A percentile compares a stretch with the other conserved stretches of the same genome.
Conservation (phyloP, 768 basidiomycete species). For the Hirschioporus abietinus region DNA sequence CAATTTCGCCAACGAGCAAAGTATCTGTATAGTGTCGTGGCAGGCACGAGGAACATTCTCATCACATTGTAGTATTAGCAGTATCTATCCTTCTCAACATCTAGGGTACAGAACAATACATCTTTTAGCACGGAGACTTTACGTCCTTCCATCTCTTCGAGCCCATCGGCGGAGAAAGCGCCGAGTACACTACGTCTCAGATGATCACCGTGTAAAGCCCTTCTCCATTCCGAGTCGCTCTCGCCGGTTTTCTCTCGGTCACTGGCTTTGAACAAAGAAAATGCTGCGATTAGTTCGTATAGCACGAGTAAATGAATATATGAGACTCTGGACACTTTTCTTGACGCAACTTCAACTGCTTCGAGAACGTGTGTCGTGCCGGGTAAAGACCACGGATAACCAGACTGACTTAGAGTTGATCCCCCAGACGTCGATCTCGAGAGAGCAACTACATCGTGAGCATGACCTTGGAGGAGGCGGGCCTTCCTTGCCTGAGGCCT, state of each 20-base stretch:
- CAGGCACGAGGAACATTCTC: not conserved
- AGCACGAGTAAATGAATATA: not conserved
- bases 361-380: not conserved
- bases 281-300: not conserved
- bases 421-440: not conserved
- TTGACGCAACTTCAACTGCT: not conserved
- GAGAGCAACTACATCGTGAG: not conserved
- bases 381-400: not conserved
- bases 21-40: not conserved
- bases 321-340: not conserved
- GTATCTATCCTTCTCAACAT: not conserved
- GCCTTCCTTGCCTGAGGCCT: slow-evolving; percentile 3
- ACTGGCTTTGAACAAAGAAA: not conserved
- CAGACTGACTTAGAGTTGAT: not conserved
- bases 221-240: not conserved
- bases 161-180: not conserved
- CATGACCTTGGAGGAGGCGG: not conserved
- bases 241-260: not conserved
- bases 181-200: not conserved
- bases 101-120: not conserved
- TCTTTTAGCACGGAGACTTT: not conserved
- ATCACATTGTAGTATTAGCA: not conserved
- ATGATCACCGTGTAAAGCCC: not conserved
- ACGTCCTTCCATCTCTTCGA: not conserved
- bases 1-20: not conserved